A percentile compares a stretch with the other conserved stretches of the same genome.
Evolutionary conservation across 2,329 filamentous ascomycete genomes (phyloP).

Genomic region (Elsinoe fawcettii): DNA sequence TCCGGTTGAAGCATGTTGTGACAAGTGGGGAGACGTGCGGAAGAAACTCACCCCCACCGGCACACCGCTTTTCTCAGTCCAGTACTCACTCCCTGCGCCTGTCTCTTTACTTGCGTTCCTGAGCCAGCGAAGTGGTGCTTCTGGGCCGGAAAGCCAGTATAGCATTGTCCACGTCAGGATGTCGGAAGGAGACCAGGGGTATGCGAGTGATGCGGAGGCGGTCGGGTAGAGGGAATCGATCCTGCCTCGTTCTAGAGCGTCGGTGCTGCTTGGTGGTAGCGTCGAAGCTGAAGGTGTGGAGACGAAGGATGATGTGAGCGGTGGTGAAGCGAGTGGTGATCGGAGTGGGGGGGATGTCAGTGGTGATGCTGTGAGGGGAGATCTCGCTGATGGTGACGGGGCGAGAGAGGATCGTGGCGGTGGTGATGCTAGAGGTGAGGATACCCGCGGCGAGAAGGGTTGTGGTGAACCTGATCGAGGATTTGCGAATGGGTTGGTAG

Average conservation of each 20-base stretch:
- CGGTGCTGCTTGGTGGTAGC: not conserved
- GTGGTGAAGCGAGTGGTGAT: not conserved
- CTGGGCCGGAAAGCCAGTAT: conserved; percentile 60
- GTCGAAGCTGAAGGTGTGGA: not conserved
- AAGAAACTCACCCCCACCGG: conserved; percentile 38
- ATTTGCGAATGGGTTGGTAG: too few species aligned
- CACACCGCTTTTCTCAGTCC: conserved; percentile 25
- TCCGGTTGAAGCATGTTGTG: too few species aligned
- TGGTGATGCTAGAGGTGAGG: too few species aligned
- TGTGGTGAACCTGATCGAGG: too few species aligned
- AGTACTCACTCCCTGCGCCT: conserved; percentile 21
- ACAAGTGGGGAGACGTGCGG: not conserved
- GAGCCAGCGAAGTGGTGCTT: conserved; percentile 50
- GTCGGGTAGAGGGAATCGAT: not conserved
- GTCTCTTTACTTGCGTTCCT: conserved; percentile 26
- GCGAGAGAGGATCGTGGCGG: too few species aligned
- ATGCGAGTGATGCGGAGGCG: not conserved
- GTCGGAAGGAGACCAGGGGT: conserved; percentile 38
- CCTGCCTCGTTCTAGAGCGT: not conserved
- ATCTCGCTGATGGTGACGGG: not conserved
- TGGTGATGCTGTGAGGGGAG: not conserved
- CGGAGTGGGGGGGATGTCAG: not conserved
- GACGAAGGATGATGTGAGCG: not conserved
- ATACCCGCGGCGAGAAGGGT: too few species aligned
- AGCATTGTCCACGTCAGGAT: conserved; percentile 55